Base-by-base conservation (phyloP, 1,284 basidiomycete genomes). In the Cryptococcus wingfieldii region DNA sequence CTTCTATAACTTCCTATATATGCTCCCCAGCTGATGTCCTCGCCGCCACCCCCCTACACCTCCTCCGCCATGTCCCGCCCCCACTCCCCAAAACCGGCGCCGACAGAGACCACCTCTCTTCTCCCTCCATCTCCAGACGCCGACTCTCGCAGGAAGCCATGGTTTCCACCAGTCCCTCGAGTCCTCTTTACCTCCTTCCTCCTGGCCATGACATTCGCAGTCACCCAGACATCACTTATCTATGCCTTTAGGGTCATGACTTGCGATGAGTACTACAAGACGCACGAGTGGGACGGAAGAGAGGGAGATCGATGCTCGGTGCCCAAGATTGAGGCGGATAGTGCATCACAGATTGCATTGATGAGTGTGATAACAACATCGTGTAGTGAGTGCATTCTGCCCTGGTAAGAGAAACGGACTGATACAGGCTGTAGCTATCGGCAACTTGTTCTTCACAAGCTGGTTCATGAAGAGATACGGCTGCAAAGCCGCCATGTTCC, bases 371-470 rank as follows among this genome's bases (percentile, higher is more conserved):
- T 61, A 13, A 73, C 71, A 0, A 65, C 61, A 0, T 47, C 45
- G 2, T 67, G 55, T 28, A 68, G 70, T 72, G 55, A 67, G 70
- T 66, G 16, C 18, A 9, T 34, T 13, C 28, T n/a, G 6, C n/a
- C 25, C 46, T 8, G 23, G 23, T 16, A 2, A 13, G 1, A 34
- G 28, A 47, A 4, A 5, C n/a, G 28, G 16, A 16, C 13, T 23
- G 19, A 25, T 25, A 10, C 8, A 39, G 12, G n/a, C 16, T 52
- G 12, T 44, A 67, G 74, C 73, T 9, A 55, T 76, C 7, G 47
- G 72, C 39, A 77, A 77, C 55, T 64, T 77, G 10, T 68, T 78
- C 55, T 61, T 71, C 0, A 75, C 74, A 2, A 68, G 72, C 0
- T 71, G 58, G 56, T 65, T 70, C 53, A 73, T 74, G 47, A 57